Conservation (phyloP, 1,284 basidiomycete genomes). For the Mycena sp. region DNA sequence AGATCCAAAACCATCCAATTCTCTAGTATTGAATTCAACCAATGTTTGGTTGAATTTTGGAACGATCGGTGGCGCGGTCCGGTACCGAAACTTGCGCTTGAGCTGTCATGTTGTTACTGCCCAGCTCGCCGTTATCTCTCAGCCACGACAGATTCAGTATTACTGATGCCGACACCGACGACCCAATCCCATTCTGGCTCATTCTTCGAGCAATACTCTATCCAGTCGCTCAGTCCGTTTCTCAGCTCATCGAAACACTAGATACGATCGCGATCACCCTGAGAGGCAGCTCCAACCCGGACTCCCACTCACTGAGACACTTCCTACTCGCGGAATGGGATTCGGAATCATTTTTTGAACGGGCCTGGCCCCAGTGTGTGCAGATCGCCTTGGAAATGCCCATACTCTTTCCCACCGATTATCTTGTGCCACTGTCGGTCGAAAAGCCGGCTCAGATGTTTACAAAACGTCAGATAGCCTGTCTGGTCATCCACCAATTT, state of each 20-base stretch:
- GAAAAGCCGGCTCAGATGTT: background rate
- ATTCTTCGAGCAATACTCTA: slow-evolving; percentile 13
- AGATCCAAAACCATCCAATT: too few species aligned
- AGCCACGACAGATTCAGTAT: slow-evolving; percentile 20
- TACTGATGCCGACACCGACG: slow-evolving; percentile 11
- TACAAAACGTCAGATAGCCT: slow-evolving; percentile 13
- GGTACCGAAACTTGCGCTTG: too few species aligned
- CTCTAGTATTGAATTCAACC: too few species aligned
- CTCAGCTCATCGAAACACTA: slow-evolving; percentile 23
- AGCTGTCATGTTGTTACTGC: slow-evolving; percentile 9
- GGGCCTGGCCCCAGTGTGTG: slow-evolving; percentile 17
- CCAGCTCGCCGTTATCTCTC: slow-evolving; percentile 13
- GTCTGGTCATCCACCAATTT: slow-evolving; percentile 26
- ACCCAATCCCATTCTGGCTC: slow-evolving; percentile 18
- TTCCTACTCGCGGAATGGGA: slow-evolving; percentile 12
- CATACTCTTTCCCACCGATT: slow-evolving; percentile 13
- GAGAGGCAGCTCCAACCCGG: slow-evolving; percentile 1
- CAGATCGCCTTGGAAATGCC: slow-evolving; percentile 24
- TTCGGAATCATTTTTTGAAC: slow-evolving; percentile 1
- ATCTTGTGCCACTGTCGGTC: background rate
- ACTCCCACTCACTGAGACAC: background rate
- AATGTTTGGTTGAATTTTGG: too few species aligned
- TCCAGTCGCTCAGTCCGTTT: background rate
- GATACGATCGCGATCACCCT: slow-evolving; percentile 19
- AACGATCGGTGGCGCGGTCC: too few species aligned